Conservation (phyloP, 176 grass and related monocot species). For the Chrysopogon serrulatus region DNA sequence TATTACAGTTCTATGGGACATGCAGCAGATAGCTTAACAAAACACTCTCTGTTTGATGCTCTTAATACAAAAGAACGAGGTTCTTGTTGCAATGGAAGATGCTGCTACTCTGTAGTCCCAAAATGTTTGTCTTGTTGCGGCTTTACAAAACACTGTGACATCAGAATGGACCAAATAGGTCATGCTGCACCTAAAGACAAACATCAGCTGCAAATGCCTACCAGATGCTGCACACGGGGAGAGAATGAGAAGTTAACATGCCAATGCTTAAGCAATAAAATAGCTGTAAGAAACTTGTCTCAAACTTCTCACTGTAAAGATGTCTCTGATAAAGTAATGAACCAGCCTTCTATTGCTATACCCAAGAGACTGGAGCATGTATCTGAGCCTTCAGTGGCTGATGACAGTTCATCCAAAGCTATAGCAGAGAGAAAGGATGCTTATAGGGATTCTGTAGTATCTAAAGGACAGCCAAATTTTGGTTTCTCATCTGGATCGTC, state of each 20-base stretch:
- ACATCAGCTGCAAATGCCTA: conserved; percentile 21
- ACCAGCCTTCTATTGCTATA: conserved; percentile 31
- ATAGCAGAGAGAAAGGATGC: conserved; percentile 15
- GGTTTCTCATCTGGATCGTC: conserved; percentile 83
- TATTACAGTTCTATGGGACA: conserved; percentile 42
- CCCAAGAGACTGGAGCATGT: conserved; percentile 25
- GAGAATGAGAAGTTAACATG: conserved; percentile 51
- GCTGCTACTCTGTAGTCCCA: conserved; percentile 40
- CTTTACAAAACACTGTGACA: conserved; percentile 32
- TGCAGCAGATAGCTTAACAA: conserved; percentile 28
- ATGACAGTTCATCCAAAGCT: conserved; percentile 20
- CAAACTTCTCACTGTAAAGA: conserved; percentile 46
- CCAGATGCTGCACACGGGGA: conserved; percentile 24
- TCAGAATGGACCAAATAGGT: conserved; percentile 34
- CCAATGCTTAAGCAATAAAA: conserved; percentile 52
- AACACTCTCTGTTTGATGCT: conserved; percentile 22
- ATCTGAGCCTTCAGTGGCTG: conserved; percentile 24
- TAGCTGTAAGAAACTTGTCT: conserved; percentile 22
- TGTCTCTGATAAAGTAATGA: conserved; percentile 35
- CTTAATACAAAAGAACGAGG: conserved; percentile 39
- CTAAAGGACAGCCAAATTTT: conserved; percentile 37
- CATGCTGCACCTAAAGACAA: conserved; percentile 24
- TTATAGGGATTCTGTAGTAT: conserved; percentile 32
- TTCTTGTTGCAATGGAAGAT: conserved; percentile 34
- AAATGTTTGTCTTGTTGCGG: conserved; percentile 37